A percentile compares a stretch with the other conserved stretches of the same genome.
These are phyloP conservation scores for Bruguiera hainesii DNA, from an alignment of 441 rosid genomes.

Conservation along the genomic window DNA sequence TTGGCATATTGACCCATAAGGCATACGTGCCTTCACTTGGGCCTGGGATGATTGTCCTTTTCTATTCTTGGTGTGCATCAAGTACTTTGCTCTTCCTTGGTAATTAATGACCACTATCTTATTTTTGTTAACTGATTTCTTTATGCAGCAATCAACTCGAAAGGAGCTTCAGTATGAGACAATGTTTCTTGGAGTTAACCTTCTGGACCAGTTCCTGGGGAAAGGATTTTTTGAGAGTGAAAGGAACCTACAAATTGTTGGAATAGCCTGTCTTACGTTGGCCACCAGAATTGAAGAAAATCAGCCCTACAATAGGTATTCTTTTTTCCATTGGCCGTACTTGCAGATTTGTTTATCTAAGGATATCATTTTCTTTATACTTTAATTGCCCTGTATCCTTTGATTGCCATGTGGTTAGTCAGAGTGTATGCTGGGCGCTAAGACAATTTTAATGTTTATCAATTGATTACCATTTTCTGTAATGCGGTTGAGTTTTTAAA, in stretches of 20 bases:
- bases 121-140: slow-evolving; percentile 18
- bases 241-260: slow-evolving; percentile 61
- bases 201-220: slow-evolving; percentile 76
- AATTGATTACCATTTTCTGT: background rate
- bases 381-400: no score
- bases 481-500: background rate
- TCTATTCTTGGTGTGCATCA: background rate
- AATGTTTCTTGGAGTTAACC: slow-evolving; percentile 68
- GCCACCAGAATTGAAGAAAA: slow-evolving; percentile 92
- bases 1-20: no score
- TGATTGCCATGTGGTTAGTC: no score
- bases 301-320: slow-evolving; percentile 79
- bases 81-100: background rate
- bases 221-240: slow-evolving; percentile 60
- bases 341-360: no score
- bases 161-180: slow-evolving; percentile 73
- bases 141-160: slow-evolving; percentile 53
- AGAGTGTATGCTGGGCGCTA: no score
- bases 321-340: no score
- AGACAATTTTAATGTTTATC: no score
- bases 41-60: background rate
- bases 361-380: no score
- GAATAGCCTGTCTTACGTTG: slow-evolving; percentile 76
- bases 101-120: slow-evolving; percentile 8
- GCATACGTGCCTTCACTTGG: background rate